phyloP scores from a whole-genome alignment of 2,329 filamentous ascomycete genomes.

The Neocucurbitaria cava region DNA sequence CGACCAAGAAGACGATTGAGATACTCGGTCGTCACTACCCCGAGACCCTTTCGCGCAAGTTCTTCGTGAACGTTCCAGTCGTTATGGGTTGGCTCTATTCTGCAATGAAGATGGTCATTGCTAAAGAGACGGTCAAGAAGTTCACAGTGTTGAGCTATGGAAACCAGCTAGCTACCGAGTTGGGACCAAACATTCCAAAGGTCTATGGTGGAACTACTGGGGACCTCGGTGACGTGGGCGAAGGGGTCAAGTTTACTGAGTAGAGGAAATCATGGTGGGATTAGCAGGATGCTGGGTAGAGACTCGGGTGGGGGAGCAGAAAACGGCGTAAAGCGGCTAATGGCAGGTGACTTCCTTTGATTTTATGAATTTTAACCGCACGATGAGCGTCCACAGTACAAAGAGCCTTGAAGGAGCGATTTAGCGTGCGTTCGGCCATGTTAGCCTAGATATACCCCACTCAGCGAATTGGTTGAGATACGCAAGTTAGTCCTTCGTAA shows the following conservation, averaged over 20 bases:
- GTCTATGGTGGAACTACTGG: constrained; percentile 79
- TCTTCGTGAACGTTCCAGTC: constrained; percentile 91
- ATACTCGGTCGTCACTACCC: constrained; percentile 85
- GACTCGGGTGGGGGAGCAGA: background rate
- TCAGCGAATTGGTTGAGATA: background rate
- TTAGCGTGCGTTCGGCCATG: constrained; percentile 8
- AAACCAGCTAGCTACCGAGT: constrained; percentile 68
- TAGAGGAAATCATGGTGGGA: background rate
- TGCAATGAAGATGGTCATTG: constrained; percentile 55
- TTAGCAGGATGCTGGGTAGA: background rate
- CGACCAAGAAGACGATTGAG: constrained; percentile 80
- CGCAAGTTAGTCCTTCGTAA: background rate
- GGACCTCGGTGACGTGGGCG: constrained; percentile 54
- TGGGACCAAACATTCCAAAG: constrained; percentile 72
- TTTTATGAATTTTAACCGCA: background rate
- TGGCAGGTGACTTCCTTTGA: background rate
- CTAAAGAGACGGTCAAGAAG: constrained; percentile 58
- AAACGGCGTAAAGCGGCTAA: background rate
- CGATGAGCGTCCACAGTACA: background rate
- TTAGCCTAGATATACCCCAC: constrained; percentile 22
- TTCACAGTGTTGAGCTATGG: constrained; percentile 64
- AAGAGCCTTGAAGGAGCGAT: background rate
- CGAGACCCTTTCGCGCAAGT: constrained; percentile 88
- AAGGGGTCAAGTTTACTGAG: constrained; percentile 49
- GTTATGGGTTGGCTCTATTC: constrained; percentile 81